phyloP scores from a whole-genome alignment of 208 protist species.

The Trypanosoma mega region DNA sequence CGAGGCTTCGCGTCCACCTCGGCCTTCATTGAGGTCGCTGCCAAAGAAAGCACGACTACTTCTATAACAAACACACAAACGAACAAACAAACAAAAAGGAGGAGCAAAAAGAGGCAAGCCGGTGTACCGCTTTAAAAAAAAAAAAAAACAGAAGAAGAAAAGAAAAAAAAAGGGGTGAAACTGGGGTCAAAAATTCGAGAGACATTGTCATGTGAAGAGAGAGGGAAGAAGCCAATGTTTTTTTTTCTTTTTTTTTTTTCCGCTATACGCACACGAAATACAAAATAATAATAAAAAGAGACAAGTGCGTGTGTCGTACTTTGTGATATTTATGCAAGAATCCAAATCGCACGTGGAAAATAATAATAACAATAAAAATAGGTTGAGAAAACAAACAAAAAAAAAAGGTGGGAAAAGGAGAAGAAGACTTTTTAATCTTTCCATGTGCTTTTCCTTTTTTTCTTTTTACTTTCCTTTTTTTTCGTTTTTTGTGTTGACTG shows the following conservation, averaged over 20 bases:
- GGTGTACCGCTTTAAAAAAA: constrained; percentile 7
- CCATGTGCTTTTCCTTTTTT: background rate
- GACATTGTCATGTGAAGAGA: too few relatives aligned
- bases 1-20: background rate
- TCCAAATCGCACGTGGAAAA: background rate
- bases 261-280: background rate
- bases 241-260: too few relatives aligned
- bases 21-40: background rate
- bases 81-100: too few relatives aligned
- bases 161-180: background rate
- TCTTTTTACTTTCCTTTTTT: too few relatives aligned
- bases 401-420: background rate
- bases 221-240: too few relatives aligned
- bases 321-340: background rate
- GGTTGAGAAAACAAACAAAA: background rate
- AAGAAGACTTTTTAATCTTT: background rate
- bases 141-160: constrained; percentile 16
- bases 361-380: background rate
- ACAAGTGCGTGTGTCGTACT: too few relatives aligned
- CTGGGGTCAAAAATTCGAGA: too few relatives aligned
- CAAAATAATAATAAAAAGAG: background rate
- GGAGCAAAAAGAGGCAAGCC: background rate
- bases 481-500: too few relatives aligned
- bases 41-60: background rate
- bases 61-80: too few relatives aligned